Evolutionary conservation across 495 filamentous ascomycete genomes (phyloP), one percentile per base, ranked within the genome.

Genomic region (Neurospora sp.): DNA sequence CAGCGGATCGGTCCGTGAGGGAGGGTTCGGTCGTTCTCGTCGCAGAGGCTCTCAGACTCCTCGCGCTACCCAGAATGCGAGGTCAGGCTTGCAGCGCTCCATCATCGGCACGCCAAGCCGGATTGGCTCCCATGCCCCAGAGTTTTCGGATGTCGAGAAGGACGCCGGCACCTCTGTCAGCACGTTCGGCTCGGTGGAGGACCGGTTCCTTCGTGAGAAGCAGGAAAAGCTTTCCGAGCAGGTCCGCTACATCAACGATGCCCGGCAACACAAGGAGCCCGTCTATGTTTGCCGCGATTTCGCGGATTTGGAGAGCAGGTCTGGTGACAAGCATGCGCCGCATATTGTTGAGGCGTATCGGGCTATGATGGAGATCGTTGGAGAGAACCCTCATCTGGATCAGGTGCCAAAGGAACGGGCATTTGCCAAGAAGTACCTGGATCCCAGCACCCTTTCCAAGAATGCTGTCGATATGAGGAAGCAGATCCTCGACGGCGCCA

Each of bases 291-390:
- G 94, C 69, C 82, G 90, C 74, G 88, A 92, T 73, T 91, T 98
- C 75, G 86, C 88, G 11, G 85, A 87, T 53, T 87, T 96, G 53
- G 93, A 94, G 78, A 82, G 81, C 46, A 88, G 88, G 74, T 85
- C 89, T 46, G 88, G 89, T 44, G 90, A 92, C 71, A 80, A 88
- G 76, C 87, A 89, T 74, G 88, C 88, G 72, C 85, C 86, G 31
- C 90, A 93, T 76, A 81, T 97, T 38, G 86, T 90, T 69, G 89
- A 92, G 77, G 91, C 94, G 0, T 98, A 96, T 77, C 87, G 86
- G 48, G 92, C 92, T 40, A 84, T 96, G 78, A 89, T 91, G 75
- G 85, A 88, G 39, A 93, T 97, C 70, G 88, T 91, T 2, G 84
- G 85, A 37, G 94, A 97, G 80, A 81, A 86, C 35, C 81, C 89